These are phyloP conservation scores for Musa balbisiana DNA, from an alignment of 202 grass and related monocot species.

Conservation along the genomic window DNA sequence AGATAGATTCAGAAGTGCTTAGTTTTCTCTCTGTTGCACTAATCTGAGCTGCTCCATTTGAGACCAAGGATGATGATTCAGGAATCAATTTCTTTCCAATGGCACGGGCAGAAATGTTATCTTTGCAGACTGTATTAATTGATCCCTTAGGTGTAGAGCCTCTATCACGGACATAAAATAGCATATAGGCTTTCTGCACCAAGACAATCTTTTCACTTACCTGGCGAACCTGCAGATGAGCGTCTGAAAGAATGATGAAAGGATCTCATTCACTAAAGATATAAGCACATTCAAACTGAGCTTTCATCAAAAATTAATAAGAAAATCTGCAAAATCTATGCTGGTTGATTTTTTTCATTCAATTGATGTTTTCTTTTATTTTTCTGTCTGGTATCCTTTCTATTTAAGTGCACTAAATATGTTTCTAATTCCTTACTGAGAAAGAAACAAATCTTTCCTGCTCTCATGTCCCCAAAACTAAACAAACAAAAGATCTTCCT, in stretches of 20 bases:
- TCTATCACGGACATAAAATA: conserved; percentile 95
- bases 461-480: not conserved
- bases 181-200: conserved; percentile 85
- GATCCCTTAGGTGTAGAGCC: conserved; percentile 29
- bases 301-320: not conserved
- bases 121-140: conserved; percentile 26
- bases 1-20: not conserved
- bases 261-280: not conserved
- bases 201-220: conserved; percentile 81
- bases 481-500: not conserved
- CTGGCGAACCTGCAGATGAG: conserved; percentile 62
- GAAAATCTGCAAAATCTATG: not conserved
- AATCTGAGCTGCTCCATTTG: conserved; percentile 32
- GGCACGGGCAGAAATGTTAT: conserved; percentile 34
- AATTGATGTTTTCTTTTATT: not conserved
- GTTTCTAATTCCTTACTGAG: not conserved
- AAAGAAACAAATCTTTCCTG: not conserved
- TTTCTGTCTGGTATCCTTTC: not conserved
- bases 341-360: not conserved
- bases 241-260: not conserved
- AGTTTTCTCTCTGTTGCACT: conserved; percentile 23
- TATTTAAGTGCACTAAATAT: not conserved
- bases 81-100: conserved; percentile 33
- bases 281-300: not conserved
- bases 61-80: conserved; percentile 26